A percentile compares a stretch with the other conserved stretches of the same genome.
phyloP scores from a whole-genome alignment of 2,329 filamentous ascomycete genomes.

The Fusarium nanum region DNA sequence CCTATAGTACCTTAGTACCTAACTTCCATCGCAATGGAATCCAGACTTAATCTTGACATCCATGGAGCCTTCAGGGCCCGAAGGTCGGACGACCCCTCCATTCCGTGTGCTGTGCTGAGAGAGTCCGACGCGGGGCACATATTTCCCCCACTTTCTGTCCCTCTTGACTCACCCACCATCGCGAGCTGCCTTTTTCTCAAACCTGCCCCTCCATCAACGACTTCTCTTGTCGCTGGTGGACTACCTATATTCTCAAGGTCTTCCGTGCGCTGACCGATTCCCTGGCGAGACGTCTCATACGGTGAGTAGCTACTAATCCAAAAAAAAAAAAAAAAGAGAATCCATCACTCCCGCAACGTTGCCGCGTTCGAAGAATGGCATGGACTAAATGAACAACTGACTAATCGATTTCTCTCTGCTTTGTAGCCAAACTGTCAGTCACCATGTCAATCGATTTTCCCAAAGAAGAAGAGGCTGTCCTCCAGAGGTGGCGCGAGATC shows the following conservation, averaged over 20 bases:
- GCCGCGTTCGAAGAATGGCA: neutral
- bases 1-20: neutral
- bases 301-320: slow-evolving; percentile 22
- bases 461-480: slow-evolving; percentile 86
- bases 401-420: slow-evolving; percentile 5
- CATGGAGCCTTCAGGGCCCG: neutral
- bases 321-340: neutral
- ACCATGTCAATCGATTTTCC: slow-evolving; percentile 91
- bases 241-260: slow-evolving; percentile 18
- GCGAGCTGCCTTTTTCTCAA: slow-evolving; percentile 41
- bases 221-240: slow-evolving; percentile 32
- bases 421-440: slow-evolving; percentile 33
- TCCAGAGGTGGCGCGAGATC: slow-evolving; percentile 90
- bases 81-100: slow-evolving; percentile 5
- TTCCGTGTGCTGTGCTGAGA: neutral
- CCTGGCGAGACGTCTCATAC: slow-evolving; percentile 25
- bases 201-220: slow-evolving; percentile 46
- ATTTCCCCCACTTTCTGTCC: slow-evolving; percentile 37
- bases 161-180: slow-evolving; percentile 48
- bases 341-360: neutral
- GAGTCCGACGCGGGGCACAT: slow-evolving; percentile 41
- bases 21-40: neutral
- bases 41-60: neutral
- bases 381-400: slow-evolving; percentile 20
- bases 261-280: slow-evolving; percentile 28